Conservation (phyloP, 2,329 filamentous ascomycete species). For the Dothistroma septosporum region DNA sequence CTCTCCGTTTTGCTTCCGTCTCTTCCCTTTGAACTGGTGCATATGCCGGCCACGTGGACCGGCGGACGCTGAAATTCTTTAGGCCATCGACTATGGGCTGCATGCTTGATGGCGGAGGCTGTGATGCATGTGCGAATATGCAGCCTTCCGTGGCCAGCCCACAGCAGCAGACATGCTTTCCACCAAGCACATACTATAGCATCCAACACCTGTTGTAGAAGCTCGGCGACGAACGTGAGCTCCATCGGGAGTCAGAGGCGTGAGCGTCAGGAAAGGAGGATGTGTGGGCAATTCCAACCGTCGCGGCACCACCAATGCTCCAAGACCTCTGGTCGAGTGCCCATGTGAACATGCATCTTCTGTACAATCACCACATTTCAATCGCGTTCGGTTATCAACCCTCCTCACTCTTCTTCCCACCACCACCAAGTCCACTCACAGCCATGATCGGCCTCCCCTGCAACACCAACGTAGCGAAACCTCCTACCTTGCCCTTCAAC, state of each 20-base stretch:
- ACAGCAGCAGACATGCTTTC: no score
- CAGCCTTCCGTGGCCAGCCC: no score
- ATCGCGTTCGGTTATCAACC: not conserved
- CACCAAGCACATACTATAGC: no score
- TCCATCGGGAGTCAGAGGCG: no score
- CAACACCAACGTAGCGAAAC: slow-evolving; percentile 39
- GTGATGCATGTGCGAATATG: not conserved
- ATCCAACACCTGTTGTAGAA: no score
- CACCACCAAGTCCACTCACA: not conserved
- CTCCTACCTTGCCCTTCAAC: slow-evolving; percentile 46
- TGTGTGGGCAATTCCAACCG: not conserved
- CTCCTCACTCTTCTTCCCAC: not conserved
- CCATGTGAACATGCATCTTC: not conserved
- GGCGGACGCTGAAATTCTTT: not conserved
- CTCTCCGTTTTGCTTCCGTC: not conserved
- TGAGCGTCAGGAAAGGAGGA: no score
- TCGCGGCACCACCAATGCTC: not conserved
- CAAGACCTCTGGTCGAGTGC: not conserved
- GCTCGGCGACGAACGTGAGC: no score
- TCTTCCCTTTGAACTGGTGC: not conserved
- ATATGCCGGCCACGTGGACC: not conserved
- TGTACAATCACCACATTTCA: not conserved
- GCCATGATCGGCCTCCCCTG: slow-evolving; percentile 1
- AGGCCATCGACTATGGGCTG: not conserved
- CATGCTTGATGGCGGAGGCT: not conserved